Evolutionary conservation across 202 grass and related monocot genomes (phyloP).

Genomic region (Schoenoplectus triqueter): DNA sequence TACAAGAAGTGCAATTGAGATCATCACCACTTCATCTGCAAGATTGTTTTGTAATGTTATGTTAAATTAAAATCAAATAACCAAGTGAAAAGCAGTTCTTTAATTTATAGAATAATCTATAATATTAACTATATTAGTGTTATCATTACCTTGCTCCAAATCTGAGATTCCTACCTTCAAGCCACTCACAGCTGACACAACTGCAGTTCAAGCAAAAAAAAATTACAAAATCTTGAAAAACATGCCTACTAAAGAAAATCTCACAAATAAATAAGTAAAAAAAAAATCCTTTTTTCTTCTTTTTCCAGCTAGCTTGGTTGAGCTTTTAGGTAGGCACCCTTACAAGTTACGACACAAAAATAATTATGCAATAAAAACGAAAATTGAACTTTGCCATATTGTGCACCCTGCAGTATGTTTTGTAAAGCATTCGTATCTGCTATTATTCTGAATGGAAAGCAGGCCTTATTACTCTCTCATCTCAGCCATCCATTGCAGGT

Average conservation of each 20-base stretch:
- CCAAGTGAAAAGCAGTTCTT: background rate
- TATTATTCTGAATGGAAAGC: no score
- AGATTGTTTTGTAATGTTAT: constrained; percentile 1
- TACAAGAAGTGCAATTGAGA: constrained; percentile 90
- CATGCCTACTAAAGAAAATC: constrained; percentile 9
- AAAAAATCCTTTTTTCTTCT: background rate
- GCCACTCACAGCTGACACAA: constrained; percentile 75
- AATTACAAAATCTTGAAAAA: constrained; percentile 29
- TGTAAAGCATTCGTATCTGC: background rate
- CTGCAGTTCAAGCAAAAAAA: constrained; percentile 53
- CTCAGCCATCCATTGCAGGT: no score
- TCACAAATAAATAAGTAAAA: background rate
- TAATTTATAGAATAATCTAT: background rate
- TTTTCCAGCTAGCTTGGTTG: background rate
- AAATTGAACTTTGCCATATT: background rate
- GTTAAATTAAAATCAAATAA: constrained; percentile 5
- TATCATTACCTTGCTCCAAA: constrained; percentile 60
- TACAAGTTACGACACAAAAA: background rate
- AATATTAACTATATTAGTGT: background rate
- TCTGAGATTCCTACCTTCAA: constrained; percentile 76
- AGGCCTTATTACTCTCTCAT: no score
- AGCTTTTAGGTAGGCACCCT: background rate
- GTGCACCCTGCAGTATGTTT: background rate
- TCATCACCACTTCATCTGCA: constrained; percentile 87
- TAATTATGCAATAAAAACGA: constrained; percentile 6